Base-by-base conservation (phyloP, 345 rosid genomes). In the Lepidium didymum region DNA sequence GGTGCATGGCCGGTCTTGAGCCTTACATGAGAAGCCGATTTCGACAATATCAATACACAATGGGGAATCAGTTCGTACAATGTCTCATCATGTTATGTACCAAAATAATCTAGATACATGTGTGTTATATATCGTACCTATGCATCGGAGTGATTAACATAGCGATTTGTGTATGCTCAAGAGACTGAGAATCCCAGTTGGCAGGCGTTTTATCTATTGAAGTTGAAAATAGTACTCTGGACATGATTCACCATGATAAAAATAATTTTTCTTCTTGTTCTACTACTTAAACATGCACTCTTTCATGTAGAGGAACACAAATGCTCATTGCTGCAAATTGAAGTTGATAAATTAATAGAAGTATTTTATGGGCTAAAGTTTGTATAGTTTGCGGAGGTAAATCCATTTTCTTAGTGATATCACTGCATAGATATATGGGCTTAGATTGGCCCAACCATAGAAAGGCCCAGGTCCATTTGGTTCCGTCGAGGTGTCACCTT, bases 1-100 rank as follows among this genome's bases (percentile, higher is more conserved):
- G 90, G 85, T 7, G 73, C 91, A 27, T 94, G 96, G 96, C 90
- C 93, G 12, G 86, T 81, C 46, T 56, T 75, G 70, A 75, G 74
- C 70, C 55, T 75, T 55, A 68, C 70, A 68, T 68, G 74, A 75
- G 74, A 62, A 49, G 34, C 29, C 13, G 5, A 3, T 31, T 34
- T 6, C 68, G 21, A 15, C 19, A 60, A 60, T 41, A 51, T 12
- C 8, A 8, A 25, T 14, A 49, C 21, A 6, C 9, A 15, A 40
- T 7, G 53, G 53, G 33, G 75, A 51, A 61, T 41, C 40, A 18
- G 3, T 27, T 47, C 43, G 15, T 47, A 68, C 50, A 68, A 45
- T 56, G 38, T 56, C 10, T 57, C 52, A 6, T 61, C 12, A 51
- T 61, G 27, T n/a, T 46, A 51, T 69, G 52, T 69, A 50, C 35